A percentile compares a stretch with the other conserved stretches of the same genome.
Conservation (phyloP, 1,284 basidiomycete species). For the Kalmanozyma brasiliensis region DNA sequence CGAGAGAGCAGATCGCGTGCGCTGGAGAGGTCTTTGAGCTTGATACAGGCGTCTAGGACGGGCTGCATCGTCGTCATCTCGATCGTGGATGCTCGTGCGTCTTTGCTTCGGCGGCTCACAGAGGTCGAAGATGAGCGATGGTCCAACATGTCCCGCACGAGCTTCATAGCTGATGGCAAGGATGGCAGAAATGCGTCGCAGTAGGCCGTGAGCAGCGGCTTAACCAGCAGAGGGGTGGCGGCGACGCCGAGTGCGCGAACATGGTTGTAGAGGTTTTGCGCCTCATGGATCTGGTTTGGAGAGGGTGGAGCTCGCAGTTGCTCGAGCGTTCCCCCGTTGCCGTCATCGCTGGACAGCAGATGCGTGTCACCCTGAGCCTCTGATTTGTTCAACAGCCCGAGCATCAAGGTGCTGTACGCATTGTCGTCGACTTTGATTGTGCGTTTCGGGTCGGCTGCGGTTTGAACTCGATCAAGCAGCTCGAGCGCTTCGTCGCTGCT, state of each 20-base stretch:
- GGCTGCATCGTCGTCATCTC: conserved; percentile 26
- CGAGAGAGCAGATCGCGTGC: conserved; percentile 30
- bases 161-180: conserved; percentile 37
- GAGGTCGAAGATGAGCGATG: neutral
- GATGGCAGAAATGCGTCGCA: conserved; percentile 55
- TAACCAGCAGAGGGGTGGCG: conserved; percentile 43
- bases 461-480: conserved; percentile 25
- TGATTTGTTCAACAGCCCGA: conserved; percentile 11
- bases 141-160: conserved; percentile 43
- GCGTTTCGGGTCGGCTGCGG: conserved; percentile 15
- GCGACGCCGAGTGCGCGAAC: conserved; percentile 16
- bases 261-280: conserved; percentile 50
- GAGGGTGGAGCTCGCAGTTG: conserved; percentile 10
- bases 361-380: neutral
- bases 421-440: conserved; percentile 12
- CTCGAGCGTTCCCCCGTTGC: neutral
- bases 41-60: conserved; percentile 49
- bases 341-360: neutral
- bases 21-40: conserved; percentile 27
- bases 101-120: too few relatives aligned
- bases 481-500: conserved; percentile 55
- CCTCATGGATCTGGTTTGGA: conserved; percentile 48
- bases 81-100: neutral
- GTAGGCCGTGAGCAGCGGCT: conserved; percentile 51
- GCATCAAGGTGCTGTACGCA: conserved; percentile 32